These are phyloP conservation scores for Apiospora rasikravindrae DNA, from an alignment of 2,329 filamentous ascomycete species.

Conservation along the genomic window DNA sequence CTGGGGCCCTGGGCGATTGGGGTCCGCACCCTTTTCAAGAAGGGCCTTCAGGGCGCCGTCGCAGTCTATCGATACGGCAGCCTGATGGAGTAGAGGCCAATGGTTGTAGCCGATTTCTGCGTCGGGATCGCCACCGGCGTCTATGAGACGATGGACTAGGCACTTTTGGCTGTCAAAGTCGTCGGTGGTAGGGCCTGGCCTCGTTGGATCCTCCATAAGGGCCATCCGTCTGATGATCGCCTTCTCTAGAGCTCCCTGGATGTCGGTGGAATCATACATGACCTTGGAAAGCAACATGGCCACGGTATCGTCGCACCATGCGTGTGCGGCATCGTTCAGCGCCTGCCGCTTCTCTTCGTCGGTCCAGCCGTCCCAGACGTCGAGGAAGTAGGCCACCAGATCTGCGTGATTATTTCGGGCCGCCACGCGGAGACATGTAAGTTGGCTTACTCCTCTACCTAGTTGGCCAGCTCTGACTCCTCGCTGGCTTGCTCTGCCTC, in stretches of 20 bases:
- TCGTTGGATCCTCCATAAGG: background rate
- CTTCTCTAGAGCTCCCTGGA: background rate
- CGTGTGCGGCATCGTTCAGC: background rate
- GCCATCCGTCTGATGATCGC: background rate
- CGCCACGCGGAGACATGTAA: slow-evolving; percentile 5
- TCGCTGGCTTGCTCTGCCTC: too few relatives aligned
- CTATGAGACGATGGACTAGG: background rate
- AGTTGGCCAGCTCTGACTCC: too few relatives aligned
- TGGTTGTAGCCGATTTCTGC: background rate
- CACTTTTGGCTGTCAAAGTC: background rate
- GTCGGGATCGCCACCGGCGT: background rate
- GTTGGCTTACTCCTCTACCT: background rate
- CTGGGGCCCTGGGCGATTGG: background rate
- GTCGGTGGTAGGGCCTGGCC: background rate
- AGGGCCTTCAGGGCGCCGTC: background rate
- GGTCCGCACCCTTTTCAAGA: slow-evolving; percentile 8
- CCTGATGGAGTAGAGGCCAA: background rate
- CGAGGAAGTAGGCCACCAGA: background rate
- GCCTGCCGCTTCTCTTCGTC: background rate
- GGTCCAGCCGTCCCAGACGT: slow-evolving; percentile 13
- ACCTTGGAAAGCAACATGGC: slow-evolving; percentile 1
- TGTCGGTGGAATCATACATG: background rate
- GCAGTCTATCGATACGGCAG: background rate
- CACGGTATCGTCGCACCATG: background rate
- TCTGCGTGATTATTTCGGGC: background rate